phyloP scores from a whole-genome alignment of 108 stramenopile genomes.

The Pseudonitzschia delicatissima region DNA sequence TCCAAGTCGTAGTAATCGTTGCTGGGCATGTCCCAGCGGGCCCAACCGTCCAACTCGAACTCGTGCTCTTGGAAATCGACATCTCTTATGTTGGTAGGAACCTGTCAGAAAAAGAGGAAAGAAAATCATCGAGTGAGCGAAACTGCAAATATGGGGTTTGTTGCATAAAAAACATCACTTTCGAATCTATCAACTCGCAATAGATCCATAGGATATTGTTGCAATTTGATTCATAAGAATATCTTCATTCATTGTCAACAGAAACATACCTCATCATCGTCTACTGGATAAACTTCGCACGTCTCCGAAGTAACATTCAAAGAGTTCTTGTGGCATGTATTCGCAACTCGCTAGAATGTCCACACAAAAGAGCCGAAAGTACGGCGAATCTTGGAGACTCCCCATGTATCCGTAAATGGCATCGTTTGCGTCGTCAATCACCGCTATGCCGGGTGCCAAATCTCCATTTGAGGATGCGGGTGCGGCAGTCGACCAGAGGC shows the following conservation, averaged over 20 bases:
- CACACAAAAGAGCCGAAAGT: constrained; percentile 75
- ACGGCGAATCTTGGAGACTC: constrained; percentile 47
- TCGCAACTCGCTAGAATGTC: constrained; percentile 90
- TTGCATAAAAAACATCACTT: background rate
- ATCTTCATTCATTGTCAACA: too few species aligned
- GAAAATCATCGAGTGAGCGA: constrained; percentile 10
- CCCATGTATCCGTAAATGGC: constrained; percentile 43
- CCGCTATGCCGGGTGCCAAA: constrained; percentile 23
- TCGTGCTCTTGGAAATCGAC: constrained; percentile 55
- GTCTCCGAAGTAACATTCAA: constrained; percentile 84
- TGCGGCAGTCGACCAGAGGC: background rate
- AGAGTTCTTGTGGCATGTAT: constrained; percentile 86
- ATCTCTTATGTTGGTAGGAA: constrained; percentile 44
- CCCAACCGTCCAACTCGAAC: constrained; percentile 88
- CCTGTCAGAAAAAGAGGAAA: constrained; percentile 23
- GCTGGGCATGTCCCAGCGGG: constrained; percentile 87
- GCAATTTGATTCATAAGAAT: background rate
- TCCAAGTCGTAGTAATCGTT: constrained; percentile 86
- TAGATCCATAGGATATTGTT: too few species aligned
- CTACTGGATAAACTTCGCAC: constrained; percentile 90
- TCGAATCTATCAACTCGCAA: too few species aligned
- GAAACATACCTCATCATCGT: constrained; percentile 70
- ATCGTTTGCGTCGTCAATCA: constrained; percentile 57
- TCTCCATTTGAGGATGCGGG: constrained; percentile 23
- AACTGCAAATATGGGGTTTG: background rate